Percentiles rank a stretch among this genome's conserved stretches.
phyloP scores from a whole-genome alignment of 169 alveolate species.

The Babesia ovis region DNA sequence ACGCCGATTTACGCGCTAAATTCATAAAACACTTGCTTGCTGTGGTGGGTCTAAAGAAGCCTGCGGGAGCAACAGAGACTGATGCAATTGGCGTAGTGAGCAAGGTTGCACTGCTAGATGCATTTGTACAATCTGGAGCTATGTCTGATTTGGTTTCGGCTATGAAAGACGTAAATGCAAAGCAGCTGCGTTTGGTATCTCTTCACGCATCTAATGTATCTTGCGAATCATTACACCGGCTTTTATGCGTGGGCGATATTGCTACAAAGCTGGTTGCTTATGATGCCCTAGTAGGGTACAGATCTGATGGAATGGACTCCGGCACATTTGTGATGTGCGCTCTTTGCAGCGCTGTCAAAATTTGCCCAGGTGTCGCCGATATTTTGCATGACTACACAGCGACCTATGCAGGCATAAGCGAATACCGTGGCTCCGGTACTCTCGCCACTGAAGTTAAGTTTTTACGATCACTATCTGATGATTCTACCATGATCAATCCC shows the following conservation, averaged over 20 bases:
- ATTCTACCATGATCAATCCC: slow-evolving; percentile 7
- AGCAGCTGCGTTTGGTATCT: slow-evolving; percentile 32
- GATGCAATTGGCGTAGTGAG: slow-evolving; percentile 27
- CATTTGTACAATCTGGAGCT: slow-evolving; percentile 38
- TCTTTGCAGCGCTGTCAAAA: slow-evolving; percentile 25
- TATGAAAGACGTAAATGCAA: slow-evolving; percentile 34
- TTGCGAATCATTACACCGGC: slow-evolving; percentile 24
- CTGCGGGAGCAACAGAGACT: slow-evolving; percentile 6
- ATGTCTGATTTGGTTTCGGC: slow-evolving; percentile 28
- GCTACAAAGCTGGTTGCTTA: slow-evolving; percentile 40
- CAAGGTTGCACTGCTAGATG: slow-evolving; percentile 36
- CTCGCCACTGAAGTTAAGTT: slow-evolving; percentile 24
- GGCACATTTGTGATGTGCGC: slow-evolving; percentile 37
- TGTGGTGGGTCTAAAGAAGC: slow-evolving; percentile 10
- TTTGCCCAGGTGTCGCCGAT: slow-evolving; percentile 15
- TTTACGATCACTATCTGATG: slow-evolving; percentile 21
- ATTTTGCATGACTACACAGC: slow-evolving; percentile 23
- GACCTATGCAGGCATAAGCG: slow-evolving; percentile 26
- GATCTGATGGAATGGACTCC: slow-evolving; percentile 31
- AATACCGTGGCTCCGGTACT: slow-evolving; percentile 14
- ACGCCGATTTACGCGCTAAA: slow-evolving; percentile 1
- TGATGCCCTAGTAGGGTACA: slow-evolving; percentile 31
- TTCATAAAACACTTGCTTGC: slow-evolving; percentile 30
- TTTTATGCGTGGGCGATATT: slow-evolving; percentile 32
- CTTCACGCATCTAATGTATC: slow-evolving; percentile 21